Conservation (phyloP, 2,329 filamentous ascomycete species). For the Exophiala mesophila region DNA sequence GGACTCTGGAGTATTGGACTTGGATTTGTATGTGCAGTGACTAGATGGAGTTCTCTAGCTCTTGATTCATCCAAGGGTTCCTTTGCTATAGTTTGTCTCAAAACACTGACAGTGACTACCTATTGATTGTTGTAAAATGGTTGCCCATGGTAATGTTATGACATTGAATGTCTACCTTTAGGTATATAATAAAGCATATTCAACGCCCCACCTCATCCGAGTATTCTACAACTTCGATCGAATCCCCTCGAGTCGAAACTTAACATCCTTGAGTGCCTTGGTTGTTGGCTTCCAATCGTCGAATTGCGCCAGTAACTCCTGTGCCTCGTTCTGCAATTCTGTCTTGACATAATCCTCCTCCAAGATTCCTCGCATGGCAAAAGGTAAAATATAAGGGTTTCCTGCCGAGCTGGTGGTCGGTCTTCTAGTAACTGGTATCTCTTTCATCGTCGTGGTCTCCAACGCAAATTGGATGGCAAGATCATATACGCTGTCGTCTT, state of each 20-base stretch:
- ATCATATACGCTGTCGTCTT: slow-evolving; percentile 79
- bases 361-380: slow-evolving; percentile 88
- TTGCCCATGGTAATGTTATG: no score
- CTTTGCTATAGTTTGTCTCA: no score
- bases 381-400: slow-evolving; percentile 89
- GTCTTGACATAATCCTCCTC: slow-evolving; percentile 88
- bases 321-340: slow-evolving; percentile 71
- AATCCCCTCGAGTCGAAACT: slow-evolving; percentile 87
- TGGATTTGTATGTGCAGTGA: no score
- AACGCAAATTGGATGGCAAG: slow-evolving; percentile 68
- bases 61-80: no score
- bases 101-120: no score
- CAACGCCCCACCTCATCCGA: no score
- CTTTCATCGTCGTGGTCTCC: slow-evolving; percentile 58
- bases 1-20: no score
- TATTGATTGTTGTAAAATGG: no score
- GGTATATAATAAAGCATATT: no score
- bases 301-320: slow-evolving; percentile 76
- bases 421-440: slow-evolving; percentile 48
- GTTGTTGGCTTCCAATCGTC: slow-evolving; percentile 88
- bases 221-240: slow-evolving; percentile 73
- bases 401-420: slow-evolving; percentile 40
- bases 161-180: no score
- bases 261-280: slow-evolving; percentile 92
- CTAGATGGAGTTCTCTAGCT: no score